Evolutionary conservation across 2,329 filamentous ascomycete genomes (phyloP), one percentile per base, ranked within the genome.

Genomic region (Sporothrix humicola): DNA sequence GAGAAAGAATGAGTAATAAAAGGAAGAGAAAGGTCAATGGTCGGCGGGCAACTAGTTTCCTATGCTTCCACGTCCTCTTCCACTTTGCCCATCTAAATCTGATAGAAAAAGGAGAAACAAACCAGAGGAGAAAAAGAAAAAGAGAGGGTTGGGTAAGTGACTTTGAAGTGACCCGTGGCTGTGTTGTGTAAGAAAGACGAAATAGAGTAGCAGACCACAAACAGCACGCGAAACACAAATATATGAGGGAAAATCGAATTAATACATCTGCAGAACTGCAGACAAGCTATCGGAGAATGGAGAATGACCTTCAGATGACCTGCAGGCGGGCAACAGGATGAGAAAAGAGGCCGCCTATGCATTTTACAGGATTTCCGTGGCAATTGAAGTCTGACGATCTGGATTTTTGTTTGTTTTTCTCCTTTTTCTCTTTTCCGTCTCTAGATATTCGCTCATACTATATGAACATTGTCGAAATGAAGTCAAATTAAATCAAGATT

Each of bases 181-280:
- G 66, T 69, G 66, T 26, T 70, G 54, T 70, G 68, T 56, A 59
- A 59, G 26, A 69, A 69, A 20, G 48, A 52, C 46, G 23, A 54
- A 13, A 69, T 31, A 31, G 3, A 37, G 65, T 8, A 65, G 42
- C 6, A 48, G 42, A 26, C 37, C 23, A 37, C 42, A 66, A 4
- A 52, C 52, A 13, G n/a, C 52, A 56, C 9, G 3, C n/a, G 8
- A 23, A 12, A 17, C 48, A 52, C 48, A 17, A 6, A 52, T 52
- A 42, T 48, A 48, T 26, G 42, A 66, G 42, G 61, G 61, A 46
- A 48, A 26, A 66, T 17, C 12, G 61, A 48, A 12, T 26, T 46
- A 48, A 20, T 23, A 48, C 61, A 66, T 6, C 13, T 17, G 13
- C 31, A n/a, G 50, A 54, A 3, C 31, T 37, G 31, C 31, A 37